phyloP scores from a whole-genome alignment of 352 stramenopile species.

The Pythium aphanidermatum region DNA sequence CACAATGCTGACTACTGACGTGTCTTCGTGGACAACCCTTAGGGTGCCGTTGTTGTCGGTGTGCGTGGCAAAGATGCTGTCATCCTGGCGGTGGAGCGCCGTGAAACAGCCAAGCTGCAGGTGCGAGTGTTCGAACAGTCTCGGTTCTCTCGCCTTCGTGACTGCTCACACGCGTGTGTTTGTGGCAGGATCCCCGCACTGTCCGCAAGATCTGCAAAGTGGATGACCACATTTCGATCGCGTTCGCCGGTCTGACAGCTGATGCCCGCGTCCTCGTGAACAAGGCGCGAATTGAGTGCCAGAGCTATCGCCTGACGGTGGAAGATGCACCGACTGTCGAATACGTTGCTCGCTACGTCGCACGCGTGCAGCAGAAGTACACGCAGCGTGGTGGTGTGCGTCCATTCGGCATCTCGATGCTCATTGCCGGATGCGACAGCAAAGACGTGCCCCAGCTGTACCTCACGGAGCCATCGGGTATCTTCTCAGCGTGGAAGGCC shows the following conservation, averaged over 20 bases:
- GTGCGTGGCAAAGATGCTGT: slow-evolving; percentile 96
- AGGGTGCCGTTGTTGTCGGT: slow-evolving; percentile 95
- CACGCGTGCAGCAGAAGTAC: slow-evolving; percentile 96
- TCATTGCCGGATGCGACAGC: slow-evolving; percentile 94
- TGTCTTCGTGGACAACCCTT: background rate
- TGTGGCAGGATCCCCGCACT: slow-evolving; percentile 88
- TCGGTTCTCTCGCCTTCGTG: too few species aligned
- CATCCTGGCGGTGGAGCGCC: slow-evolving; percentile 90
- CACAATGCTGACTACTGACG: too few species aligned
- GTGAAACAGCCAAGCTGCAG: slow-evolving; percentile 91
- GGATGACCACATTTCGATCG: slow-evolving; percentile 97
- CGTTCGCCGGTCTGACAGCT: slow-evolving; percentile 97
- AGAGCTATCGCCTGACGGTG: slow-evolving; percentile 97
- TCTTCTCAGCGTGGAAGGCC: slow-evolving; percentile 97
- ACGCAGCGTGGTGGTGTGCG: slow-evolving; percentile 98
- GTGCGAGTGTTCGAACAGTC: slow-evolving; percentile 4
- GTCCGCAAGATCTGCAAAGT: slow-evolving; percentile 99
- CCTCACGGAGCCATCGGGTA: slow-evolving; percentile 98
- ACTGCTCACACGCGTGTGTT: too few species aligned
- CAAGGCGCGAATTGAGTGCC: slow-evolving; percentile 95
- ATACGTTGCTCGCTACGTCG: slow-evolving; percentile 97
- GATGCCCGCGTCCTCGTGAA: slow-evolving; percentile 98
- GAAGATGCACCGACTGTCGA: slow-evolving; percentile 93
- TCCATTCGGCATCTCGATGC: slow-evolving; percentile 98
- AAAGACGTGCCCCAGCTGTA: slow-evolving; percentile 94